Evolutionary conservation across 495 filamentous ascomycete genomes (phyloP).

Genomic region (Venustampulla echinocandica): DNA sequence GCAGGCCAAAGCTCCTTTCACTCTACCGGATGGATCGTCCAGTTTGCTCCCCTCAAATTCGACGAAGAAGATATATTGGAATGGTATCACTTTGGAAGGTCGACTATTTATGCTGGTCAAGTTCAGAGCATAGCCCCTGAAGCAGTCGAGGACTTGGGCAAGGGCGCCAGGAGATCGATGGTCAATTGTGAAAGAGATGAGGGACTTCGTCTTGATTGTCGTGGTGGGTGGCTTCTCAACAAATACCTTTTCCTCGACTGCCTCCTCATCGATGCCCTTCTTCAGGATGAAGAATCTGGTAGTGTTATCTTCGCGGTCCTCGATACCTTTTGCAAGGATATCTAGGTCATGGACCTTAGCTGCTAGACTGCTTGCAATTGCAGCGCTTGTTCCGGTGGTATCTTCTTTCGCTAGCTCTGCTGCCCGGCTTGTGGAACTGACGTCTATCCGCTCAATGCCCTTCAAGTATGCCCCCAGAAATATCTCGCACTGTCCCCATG

Average conservation of each 20-base stretch:
- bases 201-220: slow-evolving; percentile 44
- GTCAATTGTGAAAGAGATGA: slow-evolving; percentile 74
- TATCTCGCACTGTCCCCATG: slow-evolving; percentile 82
- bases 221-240: slow-evolving; percentile 13
- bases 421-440: slow-evolving; percentile 75
- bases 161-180: slow-evolving; percentile 72
- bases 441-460: slow-evolving; percentile 68
- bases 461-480: slow-evolving; percentile 61
- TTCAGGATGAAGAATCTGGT: slow-evolving; percentile 79
- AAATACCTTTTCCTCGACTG: slow-evolving; percentile 48
- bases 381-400: slow-evolving; percentile 50
- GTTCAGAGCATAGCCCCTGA: slow-evolving; percentile 63
- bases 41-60: slow-evolving; percentile 62
- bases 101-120: slow-evolving; percentile 84
- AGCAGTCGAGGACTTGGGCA: slow-evolving; percentile 70
- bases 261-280: slow-evolving; percentile 31
- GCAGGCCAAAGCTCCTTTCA: slow-evolving; percentile 41
- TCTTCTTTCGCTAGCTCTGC: slow-evolving; percentile 66
- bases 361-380: slow-evolving; percentile 67
- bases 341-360: slow-evolving; percentile 57
- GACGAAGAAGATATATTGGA: slow-evolving; percentile 93
- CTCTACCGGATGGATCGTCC: slow-evolving; percentile 40
- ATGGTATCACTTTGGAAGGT: slow-evolving; percentile 64
- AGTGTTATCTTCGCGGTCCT: slow-evolving; percentile 76
- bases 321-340: slow-evolving; percentile 63